Base-by-base conservation (phyloP, 805 yeast species). In the Saturnispora gosingensis region DNA sequence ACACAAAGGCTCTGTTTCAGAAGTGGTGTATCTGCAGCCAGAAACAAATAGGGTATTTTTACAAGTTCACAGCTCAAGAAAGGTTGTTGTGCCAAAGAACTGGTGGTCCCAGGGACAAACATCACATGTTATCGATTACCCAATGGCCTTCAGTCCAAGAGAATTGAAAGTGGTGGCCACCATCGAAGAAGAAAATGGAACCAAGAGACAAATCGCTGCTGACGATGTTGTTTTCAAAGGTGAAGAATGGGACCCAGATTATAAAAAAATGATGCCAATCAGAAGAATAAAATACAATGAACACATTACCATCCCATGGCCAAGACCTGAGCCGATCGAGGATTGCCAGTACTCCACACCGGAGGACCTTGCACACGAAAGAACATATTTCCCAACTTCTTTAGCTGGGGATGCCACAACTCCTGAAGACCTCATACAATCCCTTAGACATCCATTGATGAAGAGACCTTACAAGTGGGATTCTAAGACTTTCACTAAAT, bases 281-380 rank as follows among this genome's bases (percentile, higher is more conserved):
- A 80, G 98, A 67, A 78, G 80, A 58, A 88, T 90, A 25, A 77
- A 77, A 56, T 82, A 85, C 58, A 82, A 84, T 59, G 79, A 77
- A 42, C 76, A 80, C 49, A 71, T 88, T 49, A 78, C 81, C 24
- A 82, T 90, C 48, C 97, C 97, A 50, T 91, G 96, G 95, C 97
- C 97, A 38, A 76, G 78, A 59, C 90, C 93, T 1, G 80, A 74
- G 34, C 69, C 72, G 0, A 58, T 61, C 3, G 78, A 77, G 56
- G 88, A 82, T 57, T 82, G 81, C 48, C 69, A 63, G 30, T 71
- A 78, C 56, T 78, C 82, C 3, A 86, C 95, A 1, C 64, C 67
- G 5, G 75, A 77, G 28, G 78, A 72, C 9, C 67, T 71, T 2
- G 88, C 79, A 2, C 77, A 81, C 55, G 86, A 81, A 59, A 83